phyloP scores from a whole-genome alignment of 1,139 yeast species.

The Neolecta irregularis region DNA sequence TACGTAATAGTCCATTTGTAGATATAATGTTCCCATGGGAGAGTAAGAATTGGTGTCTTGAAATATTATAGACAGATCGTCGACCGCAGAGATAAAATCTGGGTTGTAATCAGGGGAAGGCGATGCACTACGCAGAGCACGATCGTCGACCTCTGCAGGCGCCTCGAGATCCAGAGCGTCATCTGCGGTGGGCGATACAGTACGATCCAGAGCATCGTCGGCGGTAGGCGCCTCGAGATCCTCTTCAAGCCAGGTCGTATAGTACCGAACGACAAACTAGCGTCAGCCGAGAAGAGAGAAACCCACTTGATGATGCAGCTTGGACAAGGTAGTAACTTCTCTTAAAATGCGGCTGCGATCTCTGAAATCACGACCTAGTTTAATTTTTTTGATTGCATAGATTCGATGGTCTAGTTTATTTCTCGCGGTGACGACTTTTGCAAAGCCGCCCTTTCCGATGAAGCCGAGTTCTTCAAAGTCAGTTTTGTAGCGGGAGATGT shows the following conservation, averaged over 20 bases:
- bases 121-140: too few relatives aligned
- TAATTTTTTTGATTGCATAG: conserved; percentile 70
- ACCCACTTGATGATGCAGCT: not conserved
- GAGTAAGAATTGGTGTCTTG: too few relatives aligned
- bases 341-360: conserved; percentile 39
- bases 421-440: conserved; percentile 91
- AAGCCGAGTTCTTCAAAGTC: conserved; percentile 91
- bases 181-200: too few relatives aligned
- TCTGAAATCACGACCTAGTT: conserved; percentile 2
- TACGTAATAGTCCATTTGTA: conserved; percentile 98
- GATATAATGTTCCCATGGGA: conserved; percentile 56
- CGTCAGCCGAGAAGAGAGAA: not conserved
- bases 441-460: conserved; percentile 92
- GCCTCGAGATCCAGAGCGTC: too few relatives aligned
- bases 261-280: conserved; percentile 79
- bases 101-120: too few relatives aligned
- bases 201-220: too few relatives aligned
- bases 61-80: too few relatives aligned
- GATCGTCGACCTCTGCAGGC: too few relatives aligned
- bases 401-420: conserved; percentile 85
- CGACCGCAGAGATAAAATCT: too few relatives aligned
- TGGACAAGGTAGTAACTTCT: conserved; percentile 78
- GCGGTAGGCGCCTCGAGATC: too few relatives aligned
- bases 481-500: conserved; percentile 45
- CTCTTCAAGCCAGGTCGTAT: conserved; percentile 93